Base-by-base conservation (phyloP, 192 early-diverging fungal genomes). In the Coemansia sp. region DNA sequence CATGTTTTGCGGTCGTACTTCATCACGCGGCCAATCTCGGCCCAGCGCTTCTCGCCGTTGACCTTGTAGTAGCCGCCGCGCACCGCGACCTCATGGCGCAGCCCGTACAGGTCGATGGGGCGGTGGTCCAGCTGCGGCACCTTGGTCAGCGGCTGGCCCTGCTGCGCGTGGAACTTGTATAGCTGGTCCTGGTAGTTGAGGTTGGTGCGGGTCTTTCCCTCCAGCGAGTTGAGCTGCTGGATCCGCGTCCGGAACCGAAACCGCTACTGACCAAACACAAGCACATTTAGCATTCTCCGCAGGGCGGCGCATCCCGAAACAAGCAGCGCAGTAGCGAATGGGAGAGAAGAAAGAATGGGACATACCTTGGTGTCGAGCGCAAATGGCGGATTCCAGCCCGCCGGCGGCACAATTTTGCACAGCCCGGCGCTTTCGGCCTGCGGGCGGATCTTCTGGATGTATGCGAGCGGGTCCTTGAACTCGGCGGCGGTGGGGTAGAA, bases 111-210 rank as follows among this genome's bases (percentile, higher is more conserved):
- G 63, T 96, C 91, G 34, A 96, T 86, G 14, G 93, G 91, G 20
- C 85, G 80, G 51, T 90, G 84, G 76, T 92, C 85, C 12, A 97
- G 60, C 50, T 89, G 86, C 4, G 95, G 95, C 17, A 94, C 82
- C 54, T 89, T 84, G 43, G 63, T 71, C 44, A 91, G 79, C 4
- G 84, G 83, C 21, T 83, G 82, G 5, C 92, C 90, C 44, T 83
- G 77, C 53, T 89, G 85, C 9, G 81, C 62, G 65, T 98, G 94
- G 61, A 91, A 98, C 63, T 87, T 86, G 63, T 87, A 82, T 14
- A 98, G 78, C 77, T 94, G 91, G 52, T 96, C 92, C 25, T 92
- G 75, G 54, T 93, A 98, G 66, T 91, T 93, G 45, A 95, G 75
- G 26, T 86, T 90, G 14, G 87, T 77, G 22, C 95, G 80, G 1